Conservation (phyloP, 345 rosid species). For the Ceriops decandra region DNA sequence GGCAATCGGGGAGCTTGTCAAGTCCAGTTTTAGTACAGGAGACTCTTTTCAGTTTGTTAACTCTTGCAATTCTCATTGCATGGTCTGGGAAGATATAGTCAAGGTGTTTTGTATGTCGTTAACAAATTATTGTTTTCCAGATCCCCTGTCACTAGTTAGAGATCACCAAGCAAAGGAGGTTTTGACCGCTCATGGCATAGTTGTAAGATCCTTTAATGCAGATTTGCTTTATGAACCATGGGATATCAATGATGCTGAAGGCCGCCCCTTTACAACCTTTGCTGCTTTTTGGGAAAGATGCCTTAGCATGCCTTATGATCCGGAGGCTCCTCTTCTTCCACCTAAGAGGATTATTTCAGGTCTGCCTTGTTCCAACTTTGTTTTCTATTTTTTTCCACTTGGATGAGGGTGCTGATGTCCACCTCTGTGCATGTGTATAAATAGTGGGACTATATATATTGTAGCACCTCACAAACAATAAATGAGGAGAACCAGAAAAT, state of each 20-base stretch:
- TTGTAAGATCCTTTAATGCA: conserved; percentile 76
- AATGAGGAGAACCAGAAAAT: not conserved
- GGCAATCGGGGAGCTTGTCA: not conserved
- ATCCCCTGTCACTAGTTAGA: conserved; percentile 87
- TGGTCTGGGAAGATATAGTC: too few species aligned
- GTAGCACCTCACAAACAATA: too few species aligned
- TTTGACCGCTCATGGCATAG: conserved; percentile 66
- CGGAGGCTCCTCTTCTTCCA: conserved; percentile 95
- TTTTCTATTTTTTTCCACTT: not conserved
- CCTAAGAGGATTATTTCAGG: conserved; percentile 94
- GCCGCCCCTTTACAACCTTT: conserved; percentile 71
- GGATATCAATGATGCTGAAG: conserved; percentile 83
- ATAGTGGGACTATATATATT: not conserved
- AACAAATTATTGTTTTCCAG: conserved; percentile 46
- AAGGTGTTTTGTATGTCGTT: not conserved
- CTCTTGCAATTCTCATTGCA: conserved; percentile 6
- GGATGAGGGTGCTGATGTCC: not conserved
- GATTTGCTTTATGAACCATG: conserved; percentile 99
- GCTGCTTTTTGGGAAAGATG: conserved; percentile 88
- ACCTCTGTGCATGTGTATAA: not conserved
- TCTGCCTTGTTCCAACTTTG: conserved; percentile 23
- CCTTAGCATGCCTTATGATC: conserved; percentile 95
- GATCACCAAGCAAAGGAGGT: conserved; percentile 90
- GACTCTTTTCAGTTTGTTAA: not conserved
- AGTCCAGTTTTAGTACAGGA: not conserved